Evolutionary conservation across 257 asterid genomes (phyloP), one percentile per base, ranked within the genome.

Genomic region (Plantago major): DNA sequence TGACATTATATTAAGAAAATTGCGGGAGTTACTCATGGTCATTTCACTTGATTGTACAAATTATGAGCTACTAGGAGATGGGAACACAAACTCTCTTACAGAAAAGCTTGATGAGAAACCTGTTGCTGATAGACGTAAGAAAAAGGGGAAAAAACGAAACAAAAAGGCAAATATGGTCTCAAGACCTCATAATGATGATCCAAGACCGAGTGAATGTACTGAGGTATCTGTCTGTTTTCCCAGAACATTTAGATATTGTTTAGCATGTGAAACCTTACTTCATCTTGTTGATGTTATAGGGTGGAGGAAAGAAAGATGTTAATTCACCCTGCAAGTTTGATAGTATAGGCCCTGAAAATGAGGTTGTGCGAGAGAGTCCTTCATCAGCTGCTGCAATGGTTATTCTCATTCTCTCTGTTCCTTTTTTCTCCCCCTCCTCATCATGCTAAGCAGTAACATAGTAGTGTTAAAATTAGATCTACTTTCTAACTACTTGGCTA

Each of bases 1-100:
- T 71, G 99, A 93, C 74, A 67, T 80, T 65, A 65, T 84, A 70
- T 71, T 84, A 50, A 74, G 95, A 80, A 87, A 83, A 70, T 51
- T 89, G 74, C 93, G 99, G 67, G 97, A 79, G 53, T 56, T 87
- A 52, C 88, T 93, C 64, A 81, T 89, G 94, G 77, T 76, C 75
- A 64, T 89, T 75, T 93, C 97, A 1, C 96, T 86, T 66, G 96
- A 93, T 76, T 93, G 89, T 73, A 87, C 99, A 60, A 93, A 84
- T 74, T 59, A 76, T 70, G 99, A 93, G 88, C 81, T 93, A 67
- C 85, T 93, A 16, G 91, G 76, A 62, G 97, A 83, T 58, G 95
- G 79, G 72, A 74, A 60, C 66, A 46, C 40, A 63, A 79, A 75
- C 12, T 62, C 85, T 62, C 60, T 62, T 26, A 54, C 67, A 52